Base-by-base conservation (phyloP, 1,284 basidiomycete genomes). In the Fomitopsis betulina region DNA sequence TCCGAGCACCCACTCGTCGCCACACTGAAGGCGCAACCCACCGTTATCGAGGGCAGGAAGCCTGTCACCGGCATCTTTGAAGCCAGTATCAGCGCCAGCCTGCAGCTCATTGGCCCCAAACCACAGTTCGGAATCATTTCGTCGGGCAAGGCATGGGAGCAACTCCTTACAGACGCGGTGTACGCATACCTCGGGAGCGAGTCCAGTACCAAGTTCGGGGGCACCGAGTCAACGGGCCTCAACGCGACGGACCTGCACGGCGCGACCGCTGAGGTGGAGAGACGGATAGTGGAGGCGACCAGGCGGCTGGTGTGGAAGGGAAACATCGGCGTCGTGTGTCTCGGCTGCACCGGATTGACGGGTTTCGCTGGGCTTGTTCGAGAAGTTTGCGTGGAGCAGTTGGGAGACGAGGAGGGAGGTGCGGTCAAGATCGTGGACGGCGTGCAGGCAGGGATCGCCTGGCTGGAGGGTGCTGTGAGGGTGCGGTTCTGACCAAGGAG, bases 341-440 rank as follows among this genome's bases (percentile, higher is more conserved):
- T 81, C 52, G 79, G 80, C 0, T 81, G 79, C 58, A 79, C 79
- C 25, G 79, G 76, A 3, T 80, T 82, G 78, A 75, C 73, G 0
- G 79, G 78, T 7, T 73, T 80, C 70, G 75, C 76, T 50, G 63
- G 66, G 25, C 73, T 73, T 2, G 71, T 80, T 1, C 67, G 73
- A 47, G 69, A 71, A 53, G 69, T 37, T 3, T 51, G 49, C 25
- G 15, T 51, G 49, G 49, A 61, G 42, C 54, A 63, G 19, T 54
- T 57, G 13, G 68, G 67, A 4, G 62, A 67, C 17, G 64, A 68
- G 2, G 49, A 51, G n/a, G 49, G 49, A 8, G 49, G 32, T 9
- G 49, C 49, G 49, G 69, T 81, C 15, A 63, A 62, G 27, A 74
- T 82, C 21, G 63, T 82, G 5, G 78, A 81, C 65, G 78, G 78